Evolutionary conservation across 371 early-diverging fungal genomes (phyloP), one percentile per base, ranked within the genome.

Genomic region (Zychaea mexicana): DNA sequence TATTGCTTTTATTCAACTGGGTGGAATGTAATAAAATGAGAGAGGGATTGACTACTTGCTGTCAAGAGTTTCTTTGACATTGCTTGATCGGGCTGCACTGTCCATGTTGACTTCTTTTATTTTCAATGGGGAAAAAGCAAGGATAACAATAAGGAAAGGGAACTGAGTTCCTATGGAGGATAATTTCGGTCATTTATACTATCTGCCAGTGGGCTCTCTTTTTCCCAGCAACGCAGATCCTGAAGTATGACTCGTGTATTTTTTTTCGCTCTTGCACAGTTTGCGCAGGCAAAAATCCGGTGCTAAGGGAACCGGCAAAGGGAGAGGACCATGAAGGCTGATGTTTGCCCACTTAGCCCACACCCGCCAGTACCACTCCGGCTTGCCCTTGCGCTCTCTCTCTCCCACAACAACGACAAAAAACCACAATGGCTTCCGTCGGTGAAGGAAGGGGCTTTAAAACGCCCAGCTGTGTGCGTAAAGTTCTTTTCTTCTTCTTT

Each of bases 1-100:
- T 24, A 24, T 26, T 13, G 8, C n/a, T 38, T 12, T 13, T 15
- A n/a, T 19, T 17, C 21, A 30, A 17, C 17, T 3, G 39, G 15
- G 10, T 33, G 13, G 39, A 17, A 45, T 33, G 33, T 10, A 46
- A 26, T 12, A 28, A 27, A 15, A 17, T 26, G 21, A 15, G 19
- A 58, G 9, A 42, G 24, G 36, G 24, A 38, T 42, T 2, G 17
- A 33, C 7, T 53, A 69, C 65, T 53, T 65, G 61, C 70, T 69
- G 24, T 69, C 70, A n/a, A 69, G 54, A n/a, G 70, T 65, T 24
- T 69, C 70, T 32, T 62, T 65, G 5, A 69, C 59, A 55, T 62
- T 46, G 28, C 28, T 27, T 1, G 59, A 45, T 45, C 38, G 33
- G 17, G 59, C 24, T 27, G 56, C 2, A 49, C 49, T 31, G 21